Evolutionary conservation across 352 stramenopile species (phyloP).

Genomic region (Poterioochromonas sp.): DNA sequence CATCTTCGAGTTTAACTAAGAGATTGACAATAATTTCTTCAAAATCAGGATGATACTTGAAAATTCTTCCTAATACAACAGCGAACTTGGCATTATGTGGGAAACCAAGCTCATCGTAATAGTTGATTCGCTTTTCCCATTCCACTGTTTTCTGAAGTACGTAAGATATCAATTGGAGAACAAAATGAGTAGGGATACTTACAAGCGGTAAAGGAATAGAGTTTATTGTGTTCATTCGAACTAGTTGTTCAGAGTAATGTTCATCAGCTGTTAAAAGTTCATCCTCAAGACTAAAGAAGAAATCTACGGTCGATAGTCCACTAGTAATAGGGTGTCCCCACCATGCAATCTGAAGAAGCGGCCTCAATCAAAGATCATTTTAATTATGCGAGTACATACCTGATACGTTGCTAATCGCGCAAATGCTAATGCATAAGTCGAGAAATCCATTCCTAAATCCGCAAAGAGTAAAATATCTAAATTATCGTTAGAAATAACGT

Average conservation of each 20-base stretch:
- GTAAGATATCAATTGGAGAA: neutral
- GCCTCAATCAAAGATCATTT: too few relatives aligned
- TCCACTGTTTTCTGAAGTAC: neutral
- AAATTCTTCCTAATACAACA: conserved; percentile 46
- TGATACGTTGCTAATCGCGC: conserved; percentile 58
- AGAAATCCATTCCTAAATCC: conserved; percentile 69
- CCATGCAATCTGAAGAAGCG: conserved; percentile 56
- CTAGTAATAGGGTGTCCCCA: conserved; percentile 73
- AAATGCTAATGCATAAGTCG: conserved; percentile 61
- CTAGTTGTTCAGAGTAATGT: conserved; percentile 61
- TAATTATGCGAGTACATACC: too few relatives aligned
- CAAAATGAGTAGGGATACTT: neutral
- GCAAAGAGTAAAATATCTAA: conserved; percentile 65
- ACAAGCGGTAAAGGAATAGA: conserved; percentile 30
- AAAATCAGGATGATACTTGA: conserved; percentile 49
- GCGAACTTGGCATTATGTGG: neutral
- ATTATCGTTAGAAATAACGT: conserved; percentile 41
- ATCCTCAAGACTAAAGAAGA: conserved; percentile 35
- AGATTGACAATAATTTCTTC: conserved; percentile 39
- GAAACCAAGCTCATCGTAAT: neutral
- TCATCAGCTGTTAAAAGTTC: neutral
- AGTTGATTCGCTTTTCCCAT: neutral
- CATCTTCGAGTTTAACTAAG: too few relatives aligned
- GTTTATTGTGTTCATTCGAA: conserved; percentile 51
- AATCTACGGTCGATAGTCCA: conserved; percentile 60